phyloP scores from a whole-genome alignment of 306 rosid species.

The Notholithocarpus densiflorus region DNA sequence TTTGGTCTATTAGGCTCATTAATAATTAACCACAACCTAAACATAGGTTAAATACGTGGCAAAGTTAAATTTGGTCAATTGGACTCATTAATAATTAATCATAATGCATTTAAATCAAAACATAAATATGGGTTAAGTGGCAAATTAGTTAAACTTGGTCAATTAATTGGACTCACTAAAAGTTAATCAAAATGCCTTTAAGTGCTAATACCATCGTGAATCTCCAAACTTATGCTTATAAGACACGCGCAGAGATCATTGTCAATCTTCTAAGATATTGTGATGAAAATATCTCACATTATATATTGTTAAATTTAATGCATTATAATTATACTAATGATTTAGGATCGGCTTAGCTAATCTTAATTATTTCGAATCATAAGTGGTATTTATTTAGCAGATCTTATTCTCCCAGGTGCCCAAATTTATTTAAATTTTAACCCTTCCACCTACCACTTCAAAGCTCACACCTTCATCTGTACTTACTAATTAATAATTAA shows the following conservation, averaged over 20 bases:
- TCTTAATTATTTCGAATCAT: constrained; percentile 21
- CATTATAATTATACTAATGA: constrained; percentile 10
- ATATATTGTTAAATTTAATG: background rate
- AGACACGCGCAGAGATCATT: background rate
- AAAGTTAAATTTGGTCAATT: no score
- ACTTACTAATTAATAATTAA: constrained; percentile 11
- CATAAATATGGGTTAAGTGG: no score
- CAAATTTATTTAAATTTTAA: constrained; percentile 25
- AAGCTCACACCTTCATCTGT: constrained; percentile 12
- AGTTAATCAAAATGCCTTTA: no score
- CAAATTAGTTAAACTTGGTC: no score
- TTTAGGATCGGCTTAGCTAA: constrained; percentile 14
- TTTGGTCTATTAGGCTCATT: no score
- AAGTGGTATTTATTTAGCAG: constrained; percentile 20
- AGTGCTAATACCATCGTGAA: background rate
- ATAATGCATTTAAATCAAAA: no score
- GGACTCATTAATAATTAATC: no score
- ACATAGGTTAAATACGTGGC: no score
- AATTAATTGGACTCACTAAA: no score
- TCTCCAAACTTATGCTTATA: background rate
- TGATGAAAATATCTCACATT: background rate
- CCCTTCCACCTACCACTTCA: constrained; percentile 36
- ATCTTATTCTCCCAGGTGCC: constrained; percentile 36
- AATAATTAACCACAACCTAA: no score
- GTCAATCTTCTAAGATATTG: background rate